phyloP scores from a whole-genome alignment of 805 yeast species.

The Candida patagonica region DNA sequence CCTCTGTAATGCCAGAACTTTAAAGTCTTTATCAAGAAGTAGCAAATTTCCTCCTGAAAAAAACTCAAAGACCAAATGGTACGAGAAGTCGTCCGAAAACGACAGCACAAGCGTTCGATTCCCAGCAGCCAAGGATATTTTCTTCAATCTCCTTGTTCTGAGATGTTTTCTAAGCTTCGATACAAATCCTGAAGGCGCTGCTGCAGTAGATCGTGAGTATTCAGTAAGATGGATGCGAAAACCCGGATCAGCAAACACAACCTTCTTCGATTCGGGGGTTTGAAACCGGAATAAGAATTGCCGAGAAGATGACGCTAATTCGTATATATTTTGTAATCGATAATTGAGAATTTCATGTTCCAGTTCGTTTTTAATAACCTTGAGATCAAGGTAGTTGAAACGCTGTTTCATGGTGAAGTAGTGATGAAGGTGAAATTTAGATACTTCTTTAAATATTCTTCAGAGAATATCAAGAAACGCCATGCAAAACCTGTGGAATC shows the following conservation, averaged over 20 bases:
- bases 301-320: conserved; percentile 58
- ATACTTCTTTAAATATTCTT: too few relatives aligned
- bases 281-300: conserved; percentile 75
- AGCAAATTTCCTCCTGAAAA: conserved; percentile 92
- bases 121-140: conserved; percentile 61
- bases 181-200: conserved; percentile 77
- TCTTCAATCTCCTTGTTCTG: conserved; percentile 67
- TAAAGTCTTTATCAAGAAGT: conserved; percentile 57
- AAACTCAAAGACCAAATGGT: conserved; percentile 74
- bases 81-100: conserved; percentile 69
- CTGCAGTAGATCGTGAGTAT: conserved; percentile 72
- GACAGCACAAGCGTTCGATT: conserved; percentile 80
- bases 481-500: conserved; percentile 9
- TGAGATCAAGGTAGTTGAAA: conserved; percentile 74
- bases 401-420: conserved; percentile 61
- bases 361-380: conserved; percentile 60
- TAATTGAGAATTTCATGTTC: conserved; percentile 47
- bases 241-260: conserved; percentile 77
- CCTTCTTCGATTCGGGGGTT: conserved; percentile 71
- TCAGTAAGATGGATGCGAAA: conserved; percentile 70
- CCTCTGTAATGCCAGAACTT: conserved; percentile 68
- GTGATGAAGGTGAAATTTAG: too few relatives aligned
- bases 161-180: conserved; percentile 79
- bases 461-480: neutral
- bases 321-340: conserved; percentile 78